A percentile compares a stretch with the other conserved stretches of the same genome.
Evolutionary conservation across 306 rosid genomes (phyloP).

Genomic region (Vigna hirtella): DNA sequence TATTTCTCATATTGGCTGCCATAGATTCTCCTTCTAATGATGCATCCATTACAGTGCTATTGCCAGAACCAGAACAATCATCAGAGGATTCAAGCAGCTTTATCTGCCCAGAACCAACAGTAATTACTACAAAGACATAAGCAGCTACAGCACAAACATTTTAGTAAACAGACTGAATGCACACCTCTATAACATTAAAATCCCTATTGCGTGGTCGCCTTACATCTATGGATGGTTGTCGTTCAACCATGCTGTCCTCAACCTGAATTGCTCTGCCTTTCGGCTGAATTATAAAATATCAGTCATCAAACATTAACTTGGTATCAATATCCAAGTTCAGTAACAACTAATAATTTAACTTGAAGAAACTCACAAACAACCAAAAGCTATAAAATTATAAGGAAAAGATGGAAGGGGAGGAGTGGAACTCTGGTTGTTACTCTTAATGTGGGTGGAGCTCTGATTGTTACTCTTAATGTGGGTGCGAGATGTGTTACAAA

Average conservation of each 20-base stretch:
- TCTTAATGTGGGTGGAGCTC: background rate
- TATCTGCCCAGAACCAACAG: conserved; percentile 58
- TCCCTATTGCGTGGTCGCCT: conserved; percentile 61
- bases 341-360: conserved; percentile 15
- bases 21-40: conserved; percentile 47
- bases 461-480: background rate
- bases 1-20: conserved; percentile 42
- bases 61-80: conserved; percentile 49
- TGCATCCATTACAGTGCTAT: conserved; percentile 42
- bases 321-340: conserved; percentile 32
- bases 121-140: conserved; percentile 44
- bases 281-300: conserved; percentile 61
- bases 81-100: conserved; percentile 59
- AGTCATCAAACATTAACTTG: conserved; percentile 11
- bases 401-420: background rate
- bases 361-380: conserved; percentile 33
- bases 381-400: conserved; percentile 21
- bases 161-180: conserved; percentile 40
- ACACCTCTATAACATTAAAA: conserved; percentile 78
- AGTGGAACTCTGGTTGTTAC: background rate
- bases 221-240: conserved; percentile 65
- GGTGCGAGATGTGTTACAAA: conserved; percentile 2
- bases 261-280: conserved; percentile 77
- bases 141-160: conserved; percentile 29
- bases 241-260: conserved; percentile 64